phyloP scores from a whole-genome alignment of 805 yeast species.

The Yamadazyma phyllophila region DNA sequence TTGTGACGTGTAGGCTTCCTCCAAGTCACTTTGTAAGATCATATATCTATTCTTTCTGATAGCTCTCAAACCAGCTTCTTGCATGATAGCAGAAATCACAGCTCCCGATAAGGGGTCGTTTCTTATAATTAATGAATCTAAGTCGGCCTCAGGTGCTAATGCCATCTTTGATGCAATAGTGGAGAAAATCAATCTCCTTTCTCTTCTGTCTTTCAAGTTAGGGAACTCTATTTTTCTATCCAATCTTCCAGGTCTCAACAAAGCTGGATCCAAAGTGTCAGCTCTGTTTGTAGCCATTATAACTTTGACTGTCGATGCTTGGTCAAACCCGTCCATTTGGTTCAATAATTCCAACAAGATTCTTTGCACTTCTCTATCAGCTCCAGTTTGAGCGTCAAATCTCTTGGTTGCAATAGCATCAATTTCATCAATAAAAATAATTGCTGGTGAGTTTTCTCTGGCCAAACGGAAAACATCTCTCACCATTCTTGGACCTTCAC shows the following conservation, averaged over 20 bases:
- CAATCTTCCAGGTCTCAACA: slow-evolving; percentile 96
- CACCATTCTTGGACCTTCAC: slow-evolving; percentile 99
- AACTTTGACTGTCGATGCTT: slow-evolving; percentile 89
- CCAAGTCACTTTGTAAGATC: slow-evolving; percentile 92
- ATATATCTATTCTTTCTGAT: slow-evolving; percentile 97
- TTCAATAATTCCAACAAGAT: slow-evolving; percentile 91
- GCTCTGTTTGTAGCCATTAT: slow-evolving; percentile 99
- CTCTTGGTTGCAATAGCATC: slow-evolving; percentile 99
- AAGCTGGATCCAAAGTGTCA: slow-evolving; percentile 98
- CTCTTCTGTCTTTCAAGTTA: slow-evolving; percentile 92
- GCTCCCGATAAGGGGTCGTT: slow-evolving; percentile 98
- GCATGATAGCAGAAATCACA: slow-evolving; percentile 98
- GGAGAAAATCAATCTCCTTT: slow-evolving; percentile 91
- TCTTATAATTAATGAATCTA: slow-evolving; percentile 90
- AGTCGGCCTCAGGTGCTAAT: slow-evolving; percentile 94
- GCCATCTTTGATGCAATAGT: slow-evolving; percentile 98
- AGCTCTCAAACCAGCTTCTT: slow-evolving; percentile 98
- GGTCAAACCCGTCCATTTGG: slow-evolving; percentile 99
- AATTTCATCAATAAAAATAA: slow-evolving; percentile 96
- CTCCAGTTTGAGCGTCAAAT: slow-evolving; percentile 99
- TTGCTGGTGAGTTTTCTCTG: slow-evolving; percentile 94
- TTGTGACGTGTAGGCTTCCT: slow-evolving; percentile 96
- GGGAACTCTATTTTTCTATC: slow-evolving; percentile 99
- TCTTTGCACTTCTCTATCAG: slow-evolving; percentile 99
- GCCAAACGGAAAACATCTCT: slow-evolving; percentile 97